These are phyloP conservation scores for Colletotrichum musicola DNA, from an alignment of 2,329 filamentous ascomycete genomes.

Conservation along the genomic window DNA sequence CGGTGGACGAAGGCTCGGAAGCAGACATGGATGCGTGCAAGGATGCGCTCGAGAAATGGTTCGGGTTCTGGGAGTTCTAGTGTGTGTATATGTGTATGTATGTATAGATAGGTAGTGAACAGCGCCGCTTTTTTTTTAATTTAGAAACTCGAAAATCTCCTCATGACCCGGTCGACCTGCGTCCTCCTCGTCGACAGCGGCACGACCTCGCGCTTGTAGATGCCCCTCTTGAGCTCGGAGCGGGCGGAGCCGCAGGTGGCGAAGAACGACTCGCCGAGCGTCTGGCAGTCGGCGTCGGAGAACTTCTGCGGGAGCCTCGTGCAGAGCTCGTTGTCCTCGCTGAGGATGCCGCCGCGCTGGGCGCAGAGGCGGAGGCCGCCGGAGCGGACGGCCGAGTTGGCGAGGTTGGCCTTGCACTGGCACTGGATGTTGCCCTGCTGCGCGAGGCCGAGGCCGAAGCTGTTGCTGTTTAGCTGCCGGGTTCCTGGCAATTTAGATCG, in stretches of 20 bases:
- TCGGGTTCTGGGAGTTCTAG: background rate
- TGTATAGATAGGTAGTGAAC: background rate
- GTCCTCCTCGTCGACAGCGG: constrained; percentile 23
- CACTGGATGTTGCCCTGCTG: constrained; percentile 33
- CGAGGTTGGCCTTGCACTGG: constrained; percentile 21
- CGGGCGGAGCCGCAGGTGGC: constrained; percentile 32
- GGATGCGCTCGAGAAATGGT: constrained; percentile 7
- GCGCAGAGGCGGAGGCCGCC: constrained; percentile 26
- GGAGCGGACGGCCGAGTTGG: constrained; percentile 13
- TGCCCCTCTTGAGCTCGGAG: constrained; percentile 31
- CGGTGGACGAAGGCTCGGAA: constrained; percentile 40
- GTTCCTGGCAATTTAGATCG: background rate
- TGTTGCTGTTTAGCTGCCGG: background rate
- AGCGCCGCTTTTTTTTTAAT: background rate
- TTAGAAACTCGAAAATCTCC: constrained; percentile 19
- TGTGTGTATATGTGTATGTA: background rate
- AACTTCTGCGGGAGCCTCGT: constrained; percentile 22
- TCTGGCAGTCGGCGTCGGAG: constrained; percentile 30
- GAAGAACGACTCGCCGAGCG: constrained; percentile 29
- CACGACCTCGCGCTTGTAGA: constrained; percentile 32
- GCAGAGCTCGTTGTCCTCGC: constrained; percentile 29
- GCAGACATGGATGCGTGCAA: constrained; percentile 38
- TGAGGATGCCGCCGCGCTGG: constrained; percentile 26
- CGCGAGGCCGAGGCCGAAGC: constrained; percentile 28
- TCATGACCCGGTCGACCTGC: constrained; percentile 7